phyloP scores from a whole-genome alignment of 495 filamentous ascomycete genomes.

The Sordaria brevicollis region DNA sequence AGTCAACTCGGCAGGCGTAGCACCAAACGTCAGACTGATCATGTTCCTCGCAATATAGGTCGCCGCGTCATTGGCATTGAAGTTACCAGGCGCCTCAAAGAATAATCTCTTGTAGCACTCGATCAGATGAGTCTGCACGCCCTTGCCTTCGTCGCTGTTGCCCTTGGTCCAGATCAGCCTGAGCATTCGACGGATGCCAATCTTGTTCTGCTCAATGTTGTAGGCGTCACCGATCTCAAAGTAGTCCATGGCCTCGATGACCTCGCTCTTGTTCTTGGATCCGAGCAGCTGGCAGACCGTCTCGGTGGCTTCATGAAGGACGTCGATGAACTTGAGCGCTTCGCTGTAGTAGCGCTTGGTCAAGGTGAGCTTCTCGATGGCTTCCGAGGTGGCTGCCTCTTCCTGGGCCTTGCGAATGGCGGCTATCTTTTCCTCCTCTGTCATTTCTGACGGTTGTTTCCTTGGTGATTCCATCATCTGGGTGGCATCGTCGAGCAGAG shows the following conservation, averaged over 20 bases:
- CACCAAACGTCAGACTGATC: slow-evolving; percentile 95
- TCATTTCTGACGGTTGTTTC: slow-evolving; percentile 45
- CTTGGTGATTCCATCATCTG: slow-evolving; percentile 57
- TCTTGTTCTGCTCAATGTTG: slow-evolving; percentile 82
- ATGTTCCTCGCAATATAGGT: slow-evolving; percentile 97
- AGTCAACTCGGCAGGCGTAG: slow-evolving; percentile 87
- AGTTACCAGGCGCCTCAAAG: slow-evolving; percentile 84
- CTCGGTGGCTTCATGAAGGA: slow-evolving; percentile 70
- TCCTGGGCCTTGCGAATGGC: slow-evolving; percentile 60
- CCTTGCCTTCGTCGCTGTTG: slow-evolving; percentile 97
- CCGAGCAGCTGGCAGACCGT: slow-evolving; percentile 77
- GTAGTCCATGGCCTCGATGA: slow-evolving; percentile 98
- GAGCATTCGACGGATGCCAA: slow-evolving; percentile 89
- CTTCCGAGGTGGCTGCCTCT: slow-evolving; percentile 57
- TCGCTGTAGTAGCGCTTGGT: slow-evolving; percentile 85
- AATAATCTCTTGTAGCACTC: slow-evolving; percentile 95
- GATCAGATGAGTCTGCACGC: slow-evolving; percentile 92
- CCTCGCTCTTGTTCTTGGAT: slow-evolving; percentile 93
- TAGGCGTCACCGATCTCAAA: slow-evolving; percentile 91
- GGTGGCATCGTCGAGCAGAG: slow-evolving; percentile 82
- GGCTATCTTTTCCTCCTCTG: slow-evolving; percentile 44
- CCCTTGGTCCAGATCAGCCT: slow-evolving; percentile 98
- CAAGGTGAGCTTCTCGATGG: slow-evolving; percentile 73
- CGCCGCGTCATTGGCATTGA: slow-evolving; percentile 79
- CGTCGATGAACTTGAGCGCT: slow-evolving; percentile 87